phyloP scores from a whole-genome alignment of 1,139 yeast species.

The Candida freyschussii region DNA sequence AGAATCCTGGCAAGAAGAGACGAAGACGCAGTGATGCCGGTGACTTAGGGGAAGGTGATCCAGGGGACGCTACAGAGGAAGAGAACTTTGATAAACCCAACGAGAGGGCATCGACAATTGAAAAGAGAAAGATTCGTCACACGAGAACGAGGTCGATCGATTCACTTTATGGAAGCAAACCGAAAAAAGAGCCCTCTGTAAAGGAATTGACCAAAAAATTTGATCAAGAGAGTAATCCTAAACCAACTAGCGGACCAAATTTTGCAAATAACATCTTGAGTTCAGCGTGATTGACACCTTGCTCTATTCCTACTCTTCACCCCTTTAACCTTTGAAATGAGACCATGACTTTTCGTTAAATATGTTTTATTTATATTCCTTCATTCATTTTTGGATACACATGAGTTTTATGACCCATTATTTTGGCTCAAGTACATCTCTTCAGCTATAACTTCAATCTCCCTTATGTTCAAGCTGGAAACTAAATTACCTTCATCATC shows the following conservation, averaged over 20 bases:
- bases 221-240: slow-evolving; percentile 6
- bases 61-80: slow-evolving; percentile 13
- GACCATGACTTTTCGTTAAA: no score
- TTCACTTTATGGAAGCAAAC: slow-evolving; percentile 8
- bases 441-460: slow-evolving; percentile 54
- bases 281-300: slow-evolving; percentile 16
- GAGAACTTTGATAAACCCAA: slow-evolving; percentile 5
- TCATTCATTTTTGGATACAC: no score
- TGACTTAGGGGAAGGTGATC: slow-evolving; percentile 10
- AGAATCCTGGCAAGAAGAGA: slow-evolving; percentile 24
- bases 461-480: slow-evolving; percentile 36
- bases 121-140: slow-evolving; percentile 12
- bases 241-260: slow-evolving; percentile 19
- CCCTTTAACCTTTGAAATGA: no score
- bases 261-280: slow-evolving; percentile 27
- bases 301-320: background rate
- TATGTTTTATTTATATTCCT: no score
- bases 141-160: slow-evolving; percentile 16
- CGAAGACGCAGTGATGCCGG: slow-evolving; percentile 14
- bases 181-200: slow-evolving; percentile 4
- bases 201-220: slow-evolving; percentile 8
- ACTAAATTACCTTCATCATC: slow-evolving; percentile 28
- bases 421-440: slow-evolving; percentile 36
- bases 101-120: slow-evolving; percentile 2
- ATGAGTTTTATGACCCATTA: slow-evolving; percentile 4